Conservation (phyloP, 257 asterid genomes). For the Eucommia ulmoides region DNA sequence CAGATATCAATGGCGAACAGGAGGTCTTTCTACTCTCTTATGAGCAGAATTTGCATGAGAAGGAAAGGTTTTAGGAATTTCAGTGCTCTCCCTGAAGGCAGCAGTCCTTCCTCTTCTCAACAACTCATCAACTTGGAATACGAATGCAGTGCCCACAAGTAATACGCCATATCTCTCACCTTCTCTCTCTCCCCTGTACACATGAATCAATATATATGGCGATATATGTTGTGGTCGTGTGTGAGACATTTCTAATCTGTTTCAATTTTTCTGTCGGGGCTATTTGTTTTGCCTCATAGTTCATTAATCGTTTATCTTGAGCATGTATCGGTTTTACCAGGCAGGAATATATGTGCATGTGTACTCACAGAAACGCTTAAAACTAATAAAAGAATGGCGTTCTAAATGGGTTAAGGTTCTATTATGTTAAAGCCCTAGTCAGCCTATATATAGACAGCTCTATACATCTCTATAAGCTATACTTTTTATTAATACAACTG, state of each 20-base stretch:
- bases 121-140: constrained; percentile 62
- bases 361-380: too few relatives aligned
- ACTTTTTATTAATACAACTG: too few relatives aligned
- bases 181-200: neutral
- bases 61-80: constrained; percentile 24
- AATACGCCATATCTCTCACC: too few relatives aligned
- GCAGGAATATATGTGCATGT: too few relatives aligned
- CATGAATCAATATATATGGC: neutral
- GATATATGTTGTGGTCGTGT: neutral
- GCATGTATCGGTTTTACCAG: too few relatives aligned
- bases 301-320: too few relatives aligned
- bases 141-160: constrained; percentile 86
- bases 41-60: constrained; percentile 28
- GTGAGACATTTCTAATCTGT: neutral
- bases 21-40: constrained; percentile 24
- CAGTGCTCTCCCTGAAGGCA: constrained; percentile 41
- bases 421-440: too few relatives aligned
- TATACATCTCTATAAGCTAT: too few relatives aligned
- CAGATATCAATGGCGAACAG: constrained; percentile 51
- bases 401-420: too few relatives aligned
- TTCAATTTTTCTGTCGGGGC: constrained; percentile 5
- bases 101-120: constrained; percentile 32
- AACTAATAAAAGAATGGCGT: too few relatives aligned
- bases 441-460: too few relatives aligned
- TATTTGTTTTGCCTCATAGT: neutral